A percentile compares a stretch with the other conserved stretches of the same genome.
Conservation (phyloP, 1,284 basidiomycete species). For the Earliella scabrosa region DNA sequence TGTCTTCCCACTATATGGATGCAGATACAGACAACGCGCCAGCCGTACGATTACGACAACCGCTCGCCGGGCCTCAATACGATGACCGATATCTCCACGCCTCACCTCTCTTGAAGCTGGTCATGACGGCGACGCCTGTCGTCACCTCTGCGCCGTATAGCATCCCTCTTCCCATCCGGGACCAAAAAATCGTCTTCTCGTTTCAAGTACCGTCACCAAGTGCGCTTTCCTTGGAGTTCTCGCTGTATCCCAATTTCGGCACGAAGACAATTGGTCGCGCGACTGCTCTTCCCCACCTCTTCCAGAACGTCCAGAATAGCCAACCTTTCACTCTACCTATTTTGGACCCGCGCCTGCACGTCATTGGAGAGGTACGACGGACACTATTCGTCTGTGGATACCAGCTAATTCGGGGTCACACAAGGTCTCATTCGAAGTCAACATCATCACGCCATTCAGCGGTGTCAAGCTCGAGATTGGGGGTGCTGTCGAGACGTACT, state of each 20-base stretch:
- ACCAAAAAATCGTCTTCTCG: slow-evolving; percentile 83
- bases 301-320: slow-evolving; percentile 60
- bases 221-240: slow-evolving; percentile 87
- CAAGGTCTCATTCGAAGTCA: slow-evolving; percentile 88
- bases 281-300: slow-evolving; percentile 82
- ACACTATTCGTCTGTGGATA: slow-evolving; percentile 7
- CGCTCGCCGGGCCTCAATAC: slow-evolving; percentile 64
- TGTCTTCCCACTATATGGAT: slow-evolving; percentile 41
- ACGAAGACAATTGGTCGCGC: slow-evolving; percentile 96
- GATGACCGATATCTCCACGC: slow-evolving; percentile 69
- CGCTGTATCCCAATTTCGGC: slow-evolving; percentile 98
- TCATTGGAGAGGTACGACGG: slow-evolving; percentile 86
- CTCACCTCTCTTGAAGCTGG: slow-evolving; percentile 89
- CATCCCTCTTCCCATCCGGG: slow-evolving; percentile 83
- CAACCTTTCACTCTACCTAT: slow-evolving; percentile 79
- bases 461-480: slow-evolving; percentile 96
- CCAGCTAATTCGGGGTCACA: background rate
- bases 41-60: slow-evolving; percentile 70
- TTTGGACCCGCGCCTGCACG: slow-evolving; percentile 90
- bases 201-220: slow-evolving; percentile 86
- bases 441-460: slow-evolving; percentile 89
- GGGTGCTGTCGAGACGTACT: slow-evolving; percentile 94
- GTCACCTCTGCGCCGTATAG: slow-evolving; percentile 87
- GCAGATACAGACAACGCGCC: slow-evolving; percentile 30
- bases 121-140: slow-evolving; percentile 86